Percentiles rank a stretch among this genome's conserved stretches.
Evolutionary conservation across 345 rosid species (phyloP).

Genomic region (Populus nigra): DNA sequence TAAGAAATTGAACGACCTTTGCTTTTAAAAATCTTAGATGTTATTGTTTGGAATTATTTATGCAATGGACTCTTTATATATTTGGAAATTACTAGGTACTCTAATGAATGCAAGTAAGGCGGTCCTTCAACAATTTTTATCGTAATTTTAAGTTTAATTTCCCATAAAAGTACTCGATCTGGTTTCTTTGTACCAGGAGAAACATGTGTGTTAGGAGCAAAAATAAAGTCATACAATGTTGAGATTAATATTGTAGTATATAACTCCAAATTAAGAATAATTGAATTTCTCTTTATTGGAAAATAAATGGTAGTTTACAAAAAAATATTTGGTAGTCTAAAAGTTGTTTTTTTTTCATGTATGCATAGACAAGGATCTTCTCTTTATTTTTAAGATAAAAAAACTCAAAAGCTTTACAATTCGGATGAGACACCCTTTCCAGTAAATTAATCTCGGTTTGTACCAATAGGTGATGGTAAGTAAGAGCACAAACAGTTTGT

Average conservation of each 20-base stretch:
- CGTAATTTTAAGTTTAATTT: slow-evolving; percentile 4
- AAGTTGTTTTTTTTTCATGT: background rate
- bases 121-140: slow-evolving; percentile 1
- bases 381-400: background rate
- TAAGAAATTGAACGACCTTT: too few species aligned
- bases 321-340: too few species aligned
- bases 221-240: too few species aligned
- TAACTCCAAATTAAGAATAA: too few species aligned
- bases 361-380: slow-evolving; percentile 6
- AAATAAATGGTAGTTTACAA: too few species aligned
- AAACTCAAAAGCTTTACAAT: background rate
- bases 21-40: too few species aligned
- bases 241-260: too few species aligned
- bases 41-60: too few species aligned
- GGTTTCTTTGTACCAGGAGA: background rate
- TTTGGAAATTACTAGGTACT: background rate
- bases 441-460: slow-evolving; percentile 1
- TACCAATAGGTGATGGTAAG: background rate
- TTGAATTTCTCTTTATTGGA: too few species aligned
- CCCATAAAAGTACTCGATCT: background rate
- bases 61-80: background rate
- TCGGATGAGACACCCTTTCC: slow-evolving; percentile 4
- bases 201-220: background rate
- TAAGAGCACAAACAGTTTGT: background rate
- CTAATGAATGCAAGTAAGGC: background rate